Evolutionary conservation across 495 filamentous ascomycete genomes (phyloP), one percentile per base, ranked within the genome.

Genomic region (Penicillium flavigenum): DNA sequence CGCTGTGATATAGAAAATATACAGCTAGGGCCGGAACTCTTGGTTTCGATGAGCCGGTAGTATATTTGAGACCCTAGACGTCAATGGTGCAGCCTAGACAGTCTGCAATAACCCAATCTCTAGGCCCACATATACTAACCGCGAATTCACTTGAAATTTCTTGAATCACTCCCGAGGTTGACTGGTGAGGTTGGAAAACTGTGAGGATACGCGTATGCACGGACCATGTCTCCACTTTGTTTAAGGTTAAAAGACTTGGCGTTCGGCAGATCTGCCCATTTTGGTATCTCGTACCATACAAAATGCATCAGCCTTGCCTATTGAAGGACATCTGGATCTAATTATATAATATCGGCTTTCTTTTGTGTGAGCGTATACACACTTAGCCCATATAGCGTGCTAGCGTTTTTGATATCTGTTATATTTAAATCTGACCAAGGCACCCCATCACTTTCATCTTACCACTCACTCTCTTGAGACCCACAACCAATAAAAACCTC

Each of bases 151-250:
- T n/a, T 38, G 34, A 14, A 38, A 38, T 38, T 14, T 38, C 34
- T 38, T 38, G 34, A 38, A n/a, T 38, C 1, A 16, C 12, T 38
- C 34, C 14, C 2, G 14, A 6, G 14, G 12, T 36, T 5, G 34
- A 16, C 24, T 26, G 34, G 34, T 38, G 34, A 38, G 14, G 20
- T 50, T 29, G 10, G 48, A 29, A 10, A 16, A 44, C 38, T 14
- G 26, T 17, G 10, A 11, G n/a, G 42, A 60, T 56, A 60, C 51
- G 57, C 51, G 57, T 60, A 50, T 60, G 57, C 58, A 56, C 58
- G 19, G 52, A 56, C 58, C 58, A 56, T 5, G n/a, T 5, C 3
- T 16, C 38, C 39, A 53, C 51, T 32, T 44, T 22, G 4, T 0
- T 53, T 53, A 44, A 53, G 39, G 51, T 44, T 53, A 29, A 31